phyloP scores from a whole-genome alignment of 352 stramenopile species.

The Globisporangium alternatum region DNA sequence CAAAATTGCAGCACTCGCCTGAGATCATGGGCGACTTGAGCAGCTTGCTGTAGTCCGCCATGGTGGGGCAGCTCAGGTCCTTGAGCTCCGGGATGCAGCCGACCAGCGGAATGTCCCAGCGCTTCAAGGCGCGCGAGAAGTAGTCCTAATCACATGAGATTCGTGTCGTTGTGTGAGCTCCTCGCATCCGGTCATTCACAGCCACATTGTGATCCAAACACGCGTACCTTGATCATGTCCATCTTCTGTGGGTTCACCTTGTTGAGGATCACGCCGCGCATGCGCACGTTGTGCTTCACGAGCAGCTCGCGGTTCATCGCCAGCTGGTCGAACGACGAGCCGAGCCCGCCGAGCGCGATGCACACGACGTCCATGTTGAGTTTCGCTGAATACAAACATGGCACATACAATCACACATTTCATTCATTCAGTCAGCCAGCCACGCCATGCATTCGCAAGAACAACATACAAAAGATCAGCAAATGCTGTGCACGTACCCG shows the following conservation, averaged over 20 bases:
- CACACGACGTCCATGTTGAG: constrained; percentile 82
- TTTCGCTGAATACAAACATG: constrained; percentile 35
- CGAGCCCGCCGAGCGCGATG: constrained; percentile 72
- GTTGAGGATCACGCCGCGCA: constrained; percentile 85
- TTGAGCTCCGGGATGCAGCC: constrained; percentile 87
- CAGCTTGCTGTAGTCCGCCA: constrained; percentile 85
- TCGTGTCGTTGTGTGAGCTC: neutral
- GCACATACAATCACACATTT: neutral
- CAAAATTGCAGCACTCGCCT: constrained; percentile 22
- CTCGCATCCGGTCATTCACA: no score
- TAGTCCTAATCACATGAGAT: constrained; percentile 54
- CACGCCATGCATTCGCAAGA: neutral
- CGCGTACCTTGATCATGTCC: constrained; percentile 84
- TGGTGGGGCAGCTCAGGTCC: constrained; percentile 79
- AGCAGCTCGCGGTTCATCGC: constrained; percentile 84
- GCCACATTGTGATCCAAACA: no score
- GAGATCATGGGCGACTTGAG: constrained; percentile 81
- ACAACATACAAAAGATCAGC: neutral
- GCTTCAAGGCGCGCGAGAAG: constrained; percentile 86
- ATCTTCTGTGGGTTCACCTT: constrained; percentile 89
- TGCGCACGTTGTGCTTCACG: constrained; percentile 67
- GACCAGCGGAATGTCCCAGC: constrained; percentile 86
- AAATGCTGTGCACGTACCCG: constrained; percentile 37
- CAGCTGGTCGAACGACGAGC: constrained; percentile 84
- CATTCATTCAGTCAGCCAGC: neutral